Percentiles rank a stretch among this genome's conserved stretches.
Evolutionary conservation across 306 rosid species (phyloP).

Genomic region (Abrus pulchellus): DNA sequence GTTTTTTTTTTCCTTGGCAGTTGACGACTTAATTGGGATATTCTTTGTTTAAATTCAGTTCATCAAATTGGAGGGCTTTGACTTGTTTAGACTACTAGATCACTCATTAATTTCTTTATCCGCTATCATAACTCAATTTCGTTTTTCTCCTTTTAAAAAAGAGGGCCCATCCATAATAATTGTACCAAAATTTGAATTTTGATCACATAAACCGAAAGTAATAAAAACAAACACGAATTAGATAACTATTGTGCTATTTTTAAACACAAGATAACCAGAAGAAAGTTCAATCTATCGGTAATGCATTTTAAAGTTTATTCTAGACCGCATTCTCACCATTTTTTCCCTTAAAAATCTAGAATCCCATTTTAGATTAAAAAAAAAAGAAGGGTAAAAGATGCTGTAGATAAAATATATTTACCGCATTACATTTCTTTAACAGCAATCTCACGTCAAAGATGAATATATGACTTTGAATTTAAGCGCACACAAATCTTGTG

Average conservation of each 20-base stretch:
- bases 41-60: background rate
- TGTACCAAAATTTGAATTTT: background rate
- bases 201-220: background rate
- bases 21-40: background rate
- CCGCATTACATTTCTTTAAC: background rate
- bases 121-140: background rate
- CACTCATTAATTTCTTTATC: background rate
- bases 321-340: background rate
- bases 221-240: background rate
- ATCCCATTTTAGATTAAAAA: background rate
- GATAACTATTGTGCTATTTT: background rate
- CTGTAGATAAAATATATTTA: background rate
- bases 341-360: background rate
- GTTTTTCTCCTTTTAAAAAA: background rate
- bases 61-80: background rate
- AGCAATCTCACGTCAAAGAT: conserved; percentile 1
- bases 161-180: background rate
- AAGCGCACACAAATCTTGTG: background rate
- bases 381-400: background rate
- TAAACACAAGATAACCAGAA: background rate
- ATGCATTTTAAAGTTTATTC: background rate
- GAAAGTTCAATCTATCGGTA: background rate
- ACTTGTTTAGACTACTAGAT: background rate
- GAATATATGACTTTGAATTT: background rate
- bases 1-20: background rate